phyloP scores from a whole-genome alignment of 1,139 yeast genomes.

The Pichiaceae sp. region DNA sequence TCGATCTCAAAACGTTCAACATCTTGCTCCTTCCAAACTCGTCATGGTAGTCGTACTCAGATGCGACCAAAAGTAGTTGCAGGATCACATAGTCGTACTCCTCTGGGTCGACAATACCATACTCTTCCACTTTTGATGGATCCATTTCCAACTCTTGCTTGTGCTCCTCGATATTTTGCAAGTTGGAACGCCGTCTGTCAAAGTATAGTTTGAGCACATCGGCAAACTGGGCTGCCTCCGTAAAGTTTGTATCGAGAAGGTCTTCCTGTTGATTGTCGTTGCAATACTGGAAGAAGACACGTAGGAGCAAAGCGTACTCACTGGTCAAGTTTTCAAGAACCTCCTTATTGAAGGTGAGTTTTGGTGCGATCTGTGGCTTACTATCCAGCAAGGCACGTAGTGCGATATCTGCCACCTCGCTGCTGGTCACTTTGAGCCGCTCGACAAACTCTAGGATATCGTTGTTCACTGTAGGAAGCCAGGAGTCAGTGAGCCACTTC shows the following conservation, averaged over 20 bases:
- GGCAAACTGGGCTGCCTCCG: constrained; percentile 74
- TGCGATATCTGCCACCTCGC: constrained; percentile 59
- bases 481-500: constrained; percentile 57
- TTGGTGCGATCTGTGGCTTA: constrained; percentile 53
- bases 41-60: constrained; percentile 78
- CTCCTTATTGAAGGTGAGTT: constrained; percentile 46
- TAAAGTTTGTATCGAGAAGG: constrained; percentile 64
- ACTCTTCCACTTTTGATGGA: constrained; percentile 9
- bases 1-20: constrained; percentile 61
- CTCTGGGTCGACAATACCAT: constrained; percentile 30
- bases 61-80: constrained; percentile 62
- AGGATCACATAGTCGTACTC: constrained; percentile 70
- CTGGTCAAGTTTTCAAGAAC: constrained; percentile 68
- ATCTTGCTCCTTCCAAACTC: constrained; percentile 85
- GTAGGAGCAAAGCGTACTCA: constrained; percentile 65
- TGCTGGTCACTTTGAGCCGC: constrained; percentile 57
- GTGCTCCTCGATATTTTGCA: constrained; percentile 27
- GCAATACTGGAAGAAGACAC: constrained; percentile 63
- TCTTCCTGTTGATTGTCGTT: constrained; percentile 41
- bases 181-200: constrained; percentile 32
- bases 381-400: constrained; percentile 53
- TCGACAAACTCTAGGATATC: constrained; percentile 69
- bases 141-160: constrained; percentile 9
- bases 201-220: constrained; percentile 46
- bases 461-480: constrained; percentile 65